Conservation (phyloP, 129 eudicot genomes). For the Smallanthus sonchifolius region DNA sequence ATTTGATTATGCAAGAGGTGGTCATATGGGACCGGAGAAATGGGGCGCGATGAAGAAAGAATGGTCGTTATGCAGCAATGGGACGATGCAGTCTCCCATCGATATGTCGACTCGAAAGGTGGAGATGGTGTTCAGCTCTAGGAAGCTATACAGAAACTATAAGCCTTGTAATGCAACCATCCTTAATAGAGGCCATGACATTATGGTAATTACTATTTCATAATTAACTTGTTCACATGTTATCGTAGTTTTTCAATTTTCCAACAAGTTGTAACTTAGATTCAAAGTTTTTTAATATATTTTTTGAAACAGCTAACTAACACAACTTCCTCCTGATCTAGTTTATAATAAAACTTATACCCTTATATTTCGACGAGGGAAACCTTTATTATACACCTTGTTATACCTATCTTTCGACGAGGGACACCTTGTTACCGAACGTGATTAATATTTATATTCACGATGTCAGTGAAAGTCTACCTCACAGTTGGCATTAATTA, state of each 20-base stretch:
- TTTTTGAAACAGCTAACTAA: no score
- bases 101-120: slow-evolving; percentile 43
- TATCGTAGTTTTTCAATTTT: no score
- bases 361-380: no score
- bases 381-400: no score
- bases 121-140: slow-evolving; percentile 19
- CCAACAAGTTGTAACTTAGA: no score
- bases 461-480: background rate
- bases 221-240: background rate
- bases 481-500: background rate
- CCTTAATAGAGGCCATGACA: slow-evolving; percentile 56
- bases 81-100: slow-evolving; percentile 62
- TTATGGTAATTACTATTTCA: slow-evolving; percentile 26
- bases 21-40: slow-evolving; percentile 48
- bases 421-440: no score
- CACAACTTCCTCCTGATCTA: no score
- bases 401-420: no score
- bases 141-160: slow-evolving; percentile 26
- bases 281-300: no score
- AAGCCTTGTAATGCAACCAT: slow-evolving; percentile 39
- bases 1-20: slow-evolving; percentile 36
- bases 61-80: slow-evolving; percentile 53
- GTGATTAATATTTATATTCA: no score
- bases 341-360: no score
- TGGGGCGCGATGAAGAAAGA: slow-evolving; percentile 56